These are phyloP conservation scores for Termitomyces sp. DNA, from an alignment of 768 basidiomycete genomes.

Conservation along the genomic window DNA sequence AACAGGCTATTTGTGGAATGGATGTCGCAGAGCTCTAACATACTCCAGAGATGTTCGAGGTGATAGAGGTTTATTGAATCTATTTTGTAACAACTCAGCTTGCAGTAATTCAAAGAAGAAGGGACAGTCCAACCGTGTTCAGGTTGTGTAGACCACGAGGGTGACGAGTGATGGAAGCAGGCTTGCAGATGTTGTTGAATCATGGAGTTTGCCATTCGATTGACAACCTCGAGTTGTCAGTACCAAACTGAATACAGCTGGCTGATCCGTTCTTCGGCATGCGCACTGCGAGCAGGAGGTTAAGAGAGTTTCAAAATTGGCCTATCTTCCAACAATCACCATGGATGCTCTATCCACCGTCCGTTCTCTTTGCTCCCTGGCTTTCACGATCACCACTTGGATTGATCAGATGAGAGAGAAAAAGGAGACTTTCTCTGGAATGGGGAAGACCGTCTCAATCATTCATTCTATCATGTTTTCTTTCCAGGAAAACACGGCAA, in stretches of 20 bases:
- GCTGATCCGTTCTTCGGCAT: neutral
- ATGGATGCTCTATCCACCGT: conserved; percentile 14
- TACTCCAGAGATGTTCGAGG: neutral
- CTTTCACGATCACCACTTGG: conserved; percentile 12
- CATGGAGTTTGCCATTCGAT: neutral
- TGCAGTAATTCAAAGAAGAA: neutral
- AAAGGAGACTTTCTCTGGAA: conserved; percentile 8
- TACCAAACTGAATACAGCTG: neutral
- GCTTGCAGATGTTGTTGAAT: neutral
- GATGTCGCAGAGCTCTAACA: neutral
- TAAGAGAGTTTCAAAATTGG: neutral
- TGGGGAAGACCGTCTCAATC: conserved; percentile 9
- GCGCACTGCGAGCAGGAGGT: neutral
- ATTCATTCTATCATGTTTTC: conserved; percentile 11
- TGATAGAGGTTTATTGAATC: neutral
- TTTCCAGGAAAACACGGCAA: conserved; percentile 5
- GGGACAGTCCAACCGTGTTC: neutral
- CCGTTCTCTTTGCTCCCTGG: conserved; percentile 13
- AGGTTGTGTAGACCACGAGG: too few relatives aligned
- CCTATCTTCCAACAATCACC: neutral
- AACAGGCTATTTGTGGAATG: too few relatives aligned
- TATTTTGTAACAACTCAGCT: neutral
- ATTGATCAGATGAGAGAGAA: conserved; percentile 15
- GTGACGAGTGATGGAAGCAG: neutral
- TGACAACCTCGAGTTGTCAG: neutral